Conservation (phyloP, 148 eudicot species). For the Chenopodium formosanum region DNA sequence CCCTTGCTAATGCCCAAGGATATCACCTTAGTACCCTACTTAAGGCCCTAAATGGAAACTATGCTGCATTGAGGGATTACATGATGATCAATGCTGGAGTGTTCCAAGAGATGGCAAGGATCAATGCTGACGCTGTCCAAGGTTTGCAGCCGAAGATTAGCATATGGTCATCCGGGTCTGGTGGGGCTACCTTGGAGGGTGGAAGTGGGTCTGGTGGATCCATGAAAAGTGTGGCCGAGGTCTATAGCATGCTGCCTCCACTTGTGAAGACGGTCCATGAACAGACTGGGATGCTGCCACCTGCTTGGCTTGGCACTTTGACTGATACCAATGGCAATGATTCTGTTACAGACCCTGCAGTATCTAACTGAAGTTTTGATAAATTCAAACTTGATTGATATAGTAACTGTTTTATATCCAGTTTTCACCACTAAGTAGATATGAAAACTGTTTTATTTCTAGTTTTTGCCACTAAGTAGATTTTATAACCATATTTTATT, state of each 20-base stretch:
- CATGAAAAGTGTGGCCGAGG: conserved; percentile 28
- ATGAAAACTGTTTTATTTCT: no score
- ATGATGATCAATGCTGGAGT: conserved; percentile 13
- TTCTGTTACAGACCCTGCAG: no score
- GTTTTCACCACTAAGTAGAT: no score
- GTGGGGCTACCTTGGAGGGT: neutral
- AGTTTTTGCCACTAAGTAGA: no score
- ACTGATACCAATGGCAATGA: conserved; percentile 2
- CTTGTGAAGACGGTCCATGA: conserved; percentile 35
- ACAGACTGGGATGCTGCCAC: conserved; percentile 41
- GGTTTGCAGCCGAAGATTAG: conserved; percentile 39
- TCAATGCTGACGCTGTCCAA: conserved; percentile 5
- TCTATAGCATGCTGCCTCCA: conserved; percentile 30
- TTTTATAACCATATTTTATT: no score
- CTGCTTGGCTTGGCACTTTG: conserved; percentile 33
- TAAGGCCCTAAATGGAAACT: conserved; percentile 24
- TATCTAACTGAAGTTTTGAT: no score
- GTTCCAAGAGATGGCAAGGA: conserved; percentile 4
- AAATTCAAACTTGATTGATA: no score
- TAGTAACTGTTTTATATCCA: no score
- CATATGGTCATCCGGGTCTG: conserved; percentile 22
- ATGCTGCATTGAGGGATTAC: conserved; percentile 25
- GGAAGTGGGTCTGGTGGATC: conserved; percentile 12
- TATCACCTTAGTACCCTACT: conserved; percentile 24
- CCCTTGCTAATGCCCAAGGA: conserved; percentile 43